Conservation (phyloP, 2,329 filamentous ascomycete species). For the Venturia oleaginea region DNA sequence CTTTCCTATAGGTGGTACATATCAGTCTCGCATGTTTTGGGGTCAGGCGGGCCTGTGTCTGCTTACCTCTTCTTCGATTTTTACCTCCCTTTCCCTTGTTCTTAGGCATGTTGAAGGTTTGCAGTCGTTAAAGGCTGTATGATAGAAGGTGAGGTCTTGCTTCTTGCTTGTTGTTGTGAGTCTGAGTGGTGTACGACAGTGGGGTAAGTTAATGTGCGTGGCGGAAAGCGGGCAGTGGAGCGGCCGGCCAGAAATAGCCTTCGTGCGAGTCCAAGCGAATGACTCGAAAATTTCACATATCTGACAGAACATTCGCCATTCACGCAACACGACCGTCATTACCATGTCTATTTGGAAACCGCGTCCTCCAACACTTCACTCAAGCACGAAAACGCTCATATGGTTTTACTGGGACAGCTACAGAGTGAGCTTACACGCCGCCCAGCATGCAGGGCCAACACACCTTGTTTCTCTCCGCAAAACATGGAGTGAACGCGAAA, state of each 20-base stretch:
- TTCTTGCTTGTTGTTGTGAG: not conserved
- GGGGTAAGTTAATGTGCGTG: not conserved
- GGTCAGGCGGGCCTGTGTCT: conserved; percentile 47
- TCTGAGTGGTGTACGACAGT: not conserved
- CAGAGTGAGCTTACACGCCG: not conserved
- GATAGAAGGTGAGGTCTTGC: not conserved
- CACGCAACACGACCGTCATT: not conserved
- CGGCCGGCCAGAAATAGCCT: not conserved
- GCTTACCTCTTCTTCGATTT: conserved; percentile 97
- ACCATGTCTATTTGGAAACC: not conserved
- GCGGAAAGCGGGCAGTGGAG: not conserved
- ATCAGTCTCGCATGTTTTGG: not conserved
- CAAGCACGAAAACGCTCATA: not conserved
- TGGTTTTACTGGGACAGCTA: not conserved
- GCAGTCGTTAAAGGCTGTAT: not conserved
- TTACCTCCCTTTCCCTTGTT: conserved; percentile 99
- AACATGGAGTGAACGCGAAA: not conserved
- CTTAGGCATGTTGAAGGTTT: conserved; percentile 72
- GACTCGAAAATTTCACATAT: not conserved
- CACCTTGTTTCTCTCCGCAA: not conserved
- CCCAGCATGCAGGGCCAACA: not conserved
- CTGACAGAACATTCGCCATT: not conserved
- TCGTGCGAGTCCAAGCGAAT: not conserved
- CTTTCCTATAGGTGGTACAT: conserved; percentile 14
- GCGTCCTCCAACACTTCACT: not conserved